Percentiles rank a stretch among this genome's conserved stretches.
Conservation (phyloP, 768 basidiomycete species). For the Serendipita indica region DNA sequence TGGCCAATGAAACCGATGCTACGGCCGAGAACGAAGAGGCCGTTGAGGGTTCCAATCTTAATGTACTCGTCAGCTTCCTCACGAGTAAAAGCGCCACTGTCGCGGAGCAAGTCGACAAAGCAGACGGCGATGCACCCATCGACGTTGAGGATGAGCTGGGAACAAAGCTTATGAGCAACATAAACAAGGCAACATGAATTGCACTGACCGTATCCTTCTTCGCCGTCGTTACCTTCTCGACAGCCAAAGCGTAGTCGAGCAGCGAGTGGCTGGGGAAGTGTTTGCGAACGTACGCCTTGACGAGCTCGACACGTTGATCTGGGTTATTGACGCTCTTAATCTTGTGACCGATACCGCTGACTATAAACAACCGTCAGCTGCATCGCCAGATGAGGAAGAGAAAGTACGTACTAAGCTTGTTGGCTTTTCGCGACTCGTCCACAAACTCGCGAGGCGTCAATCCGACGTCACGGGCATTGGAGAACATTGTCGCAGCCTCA, state of each 20-base stretch:
- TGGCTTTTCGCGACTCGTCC: slow-evolving; percentile 79
- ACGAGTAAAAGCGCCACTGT: slow-evolving; percentile 83
- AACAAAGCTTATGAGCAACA: neutral
- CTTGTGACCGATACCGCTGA: slow-evolving; percentile 99
- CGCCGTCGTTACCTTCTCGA: slow-evolving; percentile 91
- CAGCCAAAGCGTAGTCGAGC: slow-evolving; percentile 88
- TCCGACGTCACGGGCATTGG: slow-evolving; percentile 75
- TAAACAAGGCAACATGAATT: neutral
- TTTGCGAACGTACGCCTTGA: slow-evolving; percentile 90
- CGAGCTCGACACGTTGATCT: slow-evolving; percentile 80
- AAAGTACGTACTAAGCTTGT: slow-evolving; percentile 66
- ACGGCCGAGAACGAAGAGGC: slow-evolving; percentile 92
- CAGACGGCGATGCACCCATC: slow-evolving; percentile 92
- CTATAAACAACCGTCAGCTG: slow-evolving; percentile 24
- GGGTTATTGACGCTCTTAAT: slow-evolving; percentile 98
- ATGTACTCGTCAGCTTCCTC: slow-evolving; percentile 98
- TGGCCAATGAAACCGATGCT: slow-evolving; percentile 97
- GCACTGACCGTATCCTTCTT: slow-evolving; percentile 84
- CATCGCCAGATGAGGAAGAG: slow-evolving; percentile 3
- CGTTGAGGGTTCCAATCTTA: slow-evolving; percentile 91
- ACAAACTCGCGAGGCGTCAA: slow-evolving; percentile 98
- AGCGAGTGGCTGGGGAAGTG: slow-evolving; percentile 91
- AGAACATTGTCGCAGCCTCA: slow-evolving; percentile 94
- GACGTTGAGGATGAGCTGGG: slow-evolving; percentile 82
- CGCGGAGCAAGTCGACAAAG: slow-evolving; percentile 88